Base-by-base conservation (phyloP, 1,284 basidiomycete species). In the Malassezia vespertilionis region DNA sequence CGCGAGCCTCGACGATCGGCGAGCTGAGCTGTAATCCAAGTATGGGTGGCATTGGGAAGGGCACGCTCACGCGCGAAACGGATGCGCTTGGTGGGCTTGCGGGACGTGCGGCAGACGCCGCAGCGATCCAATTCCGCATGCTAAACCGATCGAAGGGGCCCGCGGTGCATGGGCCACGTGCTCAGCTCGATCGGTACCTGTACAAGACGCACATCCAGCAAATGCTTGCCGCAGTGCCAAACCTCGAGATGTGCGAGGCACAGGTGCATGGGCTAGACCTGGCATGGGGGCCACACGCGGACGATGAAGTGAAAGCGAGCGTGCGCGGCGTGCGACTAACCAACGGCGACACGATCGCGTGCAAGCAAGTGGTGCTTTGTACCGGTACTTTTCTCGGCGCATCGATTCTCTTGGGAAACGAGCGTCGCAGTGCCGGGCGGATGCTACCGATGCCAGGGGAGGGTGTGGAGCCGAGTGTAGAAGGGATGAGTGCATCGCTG, bases 311-410 rank as follows among this genome's bases (percentile, higher is more conserved):
- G 65, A 79, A 76, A 74, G 79, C 77, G 0, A 75, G 74, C 33
- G 76, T 87, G 1, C 64, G 73, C 6, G 86, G 86, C 5, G 78
- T 89, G 21, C 77, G 77, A 52, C 73, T 49, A 83, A 83, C 84
- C 26, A 76, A 77, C 0, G 84, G 86, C n/a, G 82, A 87, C 39
- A 62, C 80, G 8, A 80, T 90, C 27, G 72, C 73, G 7, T 89
- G 86, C 60, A 81, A 81, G 2, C 79, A 84, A 57, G 82, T 88
- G 5, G 82, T 90, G 22, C 78, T 90, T 17, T 87, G 86, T 56
- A 90, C 87, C 0, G 87, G 87, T 10, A 91, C 87, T 0, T 91
- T 91, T 65, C 76, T 91, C 12, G 82, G 82, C 2, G 87, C 84
- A 12, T 82, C 87, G 71, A 86, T 89, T 40, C 86, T 90, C 62